Percentiles rank a stretch among this genome's conserved stretches.
Conservation (phyloP, 345 rosid species). For the Boechera retrofracta region DNA sequence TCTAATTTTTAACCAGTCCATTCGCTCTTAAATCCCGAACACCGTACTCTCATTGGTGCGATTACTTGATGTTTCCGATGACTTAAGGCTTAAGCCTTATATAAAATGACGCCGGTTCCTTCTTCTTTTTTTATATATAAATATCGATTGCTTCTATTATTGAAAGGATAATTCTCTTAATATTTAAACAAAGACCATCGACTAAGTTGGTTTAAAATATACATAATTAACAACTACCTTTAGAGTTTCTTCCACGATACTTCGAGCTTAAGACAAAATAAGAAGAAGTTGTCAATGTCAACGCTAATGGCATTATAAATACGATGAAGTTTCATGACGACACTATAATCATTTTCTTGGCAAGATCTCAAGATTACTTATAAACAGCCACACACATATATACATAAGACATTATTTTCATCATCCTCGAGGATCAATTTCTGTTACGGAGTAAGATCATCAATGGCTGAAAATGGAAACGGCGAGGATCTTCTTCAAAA, state of each 20-base stretch:
- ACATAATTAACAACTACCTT: not conserved
- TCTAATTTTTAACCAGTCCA: too few species aligned
- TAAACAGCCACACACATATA: constrained; percentile 2
- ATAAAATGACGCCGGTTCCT: too few species aligned
- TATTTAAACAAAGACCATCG: too few species aligned
- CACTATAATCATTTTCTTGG: constrained; percentile 17
- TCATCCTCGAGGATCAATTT: not conserved
- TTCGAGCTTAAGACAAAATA: constrained; percentile 14
- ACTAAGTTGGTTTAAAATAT: too few species aligned
- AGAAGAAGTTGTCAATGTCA: constrained; percentile 24
- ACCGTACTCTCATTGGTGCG: too few species aligned
- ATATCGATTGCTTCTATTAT: too few species aligned
- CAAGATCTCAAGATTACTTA: constrained; percentile 20
- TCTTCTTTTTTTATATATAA: too few species aligned
- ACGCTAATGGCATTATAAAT: constrained; percentile 19
- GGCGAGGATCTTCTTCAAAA: constrained; percentile 16
- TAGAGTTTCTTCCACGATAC: constrained; percentile 40
- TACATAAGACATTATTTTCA: not conserved
- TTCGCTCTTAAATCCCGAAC: too few species aligned
- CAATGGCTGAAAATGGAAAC: constrained; percentile 40
- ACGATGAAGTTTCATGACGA: not conserved
- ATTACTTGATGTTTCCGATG: too few species aligned
- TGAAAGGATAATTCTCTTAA: too few species aligned
- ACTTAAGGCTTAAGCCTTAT: too few species aligned
- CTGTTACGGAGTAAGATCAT: constrained; percentile 8